A percentile compares a stretch with the other conserved stretches of the same genome.
Evolutionary conservation across 768 basidiomycete species (phyloP).

Genomic region (Amanita phalloides): DNA sequence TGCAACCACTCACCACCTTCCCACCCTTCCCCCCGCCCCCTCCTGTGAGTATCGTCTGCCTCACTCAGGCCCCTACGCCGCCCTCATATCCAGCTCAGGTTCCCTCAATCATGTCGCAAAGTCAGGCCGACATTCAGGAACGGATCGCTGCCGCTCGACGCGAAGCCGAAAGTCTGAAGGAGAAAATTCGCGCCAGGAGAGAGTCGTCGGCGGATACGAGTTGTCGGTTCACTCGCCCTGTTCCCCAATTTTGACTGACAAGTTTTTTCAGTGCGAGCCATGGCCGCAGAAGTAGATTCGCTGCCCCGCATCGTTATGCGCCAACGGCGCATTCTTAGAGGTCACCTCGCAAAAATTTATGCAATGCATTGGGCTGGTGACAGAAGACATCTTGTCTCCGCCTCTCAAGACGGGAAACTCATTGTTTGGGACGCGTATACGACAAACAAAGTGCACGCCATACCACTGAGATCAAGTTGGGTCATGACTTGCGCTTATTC

Average conservation of each 20-base stretch:
- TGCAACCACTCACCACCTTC: constrained; percentile 12
- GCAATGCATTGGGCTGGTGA: constrained; percentile 99
- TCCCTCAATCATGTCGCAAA: constrained; percentile 53
- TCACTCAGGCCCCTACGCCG: constrained; percentile 4
- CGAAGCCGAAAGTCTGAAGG: constrained; percentile 95
- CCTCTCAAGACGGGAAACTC: constrained; percentile 98
- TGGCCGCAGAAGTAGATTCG: constrained; percentile 94
- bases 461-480: constrained; percentile 96
- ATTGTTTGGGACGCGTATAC: constrained; percentile 99
- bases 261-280: constrained; percentile 74
- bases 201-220: constrained; percentile 98
- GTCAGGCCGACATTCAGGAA: constrained; percentile 79
- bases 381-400: constrained; percentile 94
- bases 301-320: constrained; percentile 96
- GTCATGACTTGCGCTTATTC: constrained; percentile 99
- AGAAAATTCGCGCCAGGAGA: constrained; percentile 94
- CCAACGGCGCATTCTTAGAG: constrained; percentile 87
- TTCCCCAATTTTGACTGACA: constrained; percentile 9
- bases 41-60: constrained; percentile 4
- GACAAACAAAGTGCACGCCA: constrained; percentile 99
- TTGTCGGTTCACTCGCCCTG: constrained; percentile 45
- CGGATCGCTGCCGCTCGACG: constrained; percentile 92
- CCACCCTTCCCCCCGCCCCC: constrained; percentile 13
- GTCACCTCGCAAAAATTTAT: constrained; percentile 98
- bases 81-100: neutral